Evolutionary conservation across 768 basidiomycete species (phyloP), one percentile per base, ranked within the genome.

Genomic region (Hysterangium stoloniferum): DNA sequence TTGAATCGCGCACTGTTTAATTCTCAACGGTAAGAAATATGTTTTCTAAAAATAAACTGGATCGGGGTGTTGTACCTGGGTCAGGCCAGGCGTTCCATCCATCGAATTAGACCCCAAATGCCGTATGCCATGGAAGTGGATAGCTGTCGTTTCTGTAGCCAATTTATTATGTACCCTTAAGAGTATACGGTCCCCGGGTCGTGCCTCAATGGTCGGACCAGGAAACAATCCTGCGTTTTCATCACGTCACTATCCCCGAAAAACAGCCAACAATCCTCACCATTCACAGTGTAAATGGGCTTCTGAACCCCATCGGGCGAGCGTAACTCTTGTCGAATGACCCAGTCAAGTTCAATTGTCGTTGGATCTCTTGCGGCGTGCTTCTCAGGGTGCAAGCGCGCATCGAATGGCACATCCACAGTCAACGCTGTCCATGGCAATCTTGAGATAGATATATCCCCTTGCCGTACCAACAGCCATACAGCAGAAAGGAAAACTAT

Each of bases 121-220:
- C 27, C 55, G 35, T 52, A 55, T 51, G 4, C 54, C 54, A 46
- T 55, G 54, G 22, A 52, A 56, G 25, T 56, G 55, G 29, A 56
- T 35, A 22, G 44, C 42, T 11, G 45, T 49, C 8, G 54, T 40
- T 27, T 47, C 52, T 11, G 13, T 32, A 11, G 40, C 41, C 35
- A 57, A 13, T 25, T 52, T 29, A 45, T 57, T 57, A 20, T 29
- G 22, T 9, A 57, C 41, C 20, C 40, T 51, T 15, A 57, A 28
- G n/a, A 40, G 38, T 9, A 57, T 45, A 19, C 40, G 48, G 34
- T 57, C 56, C 17, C 56, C 56, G 6, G 54, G 42, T 11, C 56
- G 19, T n/a, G 50, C 43, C 44, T 57, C 56, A 40, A 57, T 55
- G 19, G 56, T 57, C 37, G 56, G 56, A 3, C 56, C 56, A 24